Base-by-base conservation (phyloP, 2,329 filamentous ascomycete genomes). In the Penicillium sclerotiorum region DNA sequence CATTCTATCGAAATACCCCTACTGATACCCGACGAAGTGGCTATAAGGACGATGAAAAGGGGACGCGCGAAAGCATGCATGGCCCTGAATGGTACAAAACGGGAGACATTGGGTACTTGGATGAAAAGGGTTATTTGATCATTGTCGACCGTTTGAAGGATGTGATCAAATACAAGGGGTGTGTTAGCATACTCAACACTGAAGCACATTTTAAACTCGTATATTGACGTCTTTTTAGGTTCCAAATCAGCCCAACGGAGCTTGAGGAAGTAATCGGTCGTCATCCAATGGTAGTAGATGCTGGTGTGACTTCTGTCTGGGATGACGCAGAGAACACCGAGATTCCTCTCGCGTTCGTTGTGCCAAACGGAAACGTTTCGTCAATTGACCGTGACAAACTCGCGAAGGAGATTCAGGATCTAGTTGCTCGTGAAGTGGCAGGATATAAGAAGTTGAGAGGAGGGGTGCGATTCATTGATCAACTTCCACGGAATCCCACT, bases 221-320 rank as follows among this genome's bases (percentile, higher is more conserved):
- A 13, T 6, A 28, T 15, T 27, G n/a, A n/a, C n/a, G n/a, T n/a
- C n/a, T n/a, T n/a, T n/a, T 39, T 21, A 59, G 59, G 17, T 59
- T 60, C 42, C 59, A 61, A 54, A 53, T 61, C 8, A 49, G 57
- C 58, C 90, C 90, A 1, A 92, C 94, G 47, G 90, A 95, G 73
- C 78, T 95, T 27, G 90, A 95, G 72, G 94, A 95, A 59, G 83
- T 88, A 11, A 76, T 95, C 22, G 80, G 86, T n/a, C 80, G 87
- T 49, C 83, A 93, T 66, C 83, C 87, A 23, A 41, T 54, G 12
- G 59, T 61, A 9, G 47, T 40, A 11, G 59, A 61, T 15, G 57
- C 59, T 8, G 59, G 55, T 5, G 55, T 61, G 4, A 58, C 53
- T 37, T 55, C 59, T 3, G 45, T 58, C 8, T 61, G 58, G 28